Evolutionary conservation across 2,329 filamentous ascomycete genomes (phyloP).

Genomic region (Cercospora berteroae): DNA sequence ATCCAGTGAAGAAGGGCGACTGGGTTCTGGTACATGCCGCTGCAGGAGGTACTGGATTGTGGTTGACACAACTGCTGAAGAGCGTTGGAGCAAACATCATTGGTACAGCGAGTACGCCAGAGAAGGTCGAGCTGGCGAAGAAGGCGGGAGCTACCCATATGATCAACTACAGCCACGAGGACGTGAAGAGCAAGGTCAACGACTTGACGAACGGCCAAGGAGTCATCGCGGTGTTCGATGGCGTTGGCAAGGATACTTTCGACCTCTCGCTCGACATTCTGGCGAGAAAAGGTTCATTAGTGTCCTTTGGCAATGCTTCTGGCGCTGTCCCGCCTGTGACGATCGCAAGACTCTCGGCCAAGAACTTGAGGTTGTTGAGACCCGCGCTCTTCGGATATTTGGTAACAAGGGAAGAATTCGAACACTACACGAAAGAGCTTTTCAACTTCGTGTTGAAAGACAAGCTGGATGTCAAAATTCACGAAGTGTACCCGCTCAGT

Average conservation of each 20-base stretch:
- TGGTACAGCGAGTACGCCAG: slow-evolving; percentile 70
- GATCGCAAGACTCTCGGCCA: slow-evolving; percentile 62
- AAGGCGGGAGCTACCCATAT: slow-evolving; percentile 68
- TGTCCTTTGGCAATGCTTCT: slow-evolving; percentile 78
- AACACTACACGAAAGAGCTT: slow-evolving; percentile 68
- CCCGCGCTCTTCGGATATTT: slow-evolving; percentile 72
- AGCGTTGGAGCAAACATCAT: slow-evolving; percentile 73
- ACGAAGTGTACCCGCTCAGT: slow-evolving; percentile 73
- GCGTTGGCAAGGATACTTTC: slow-evolving; percentile 82
- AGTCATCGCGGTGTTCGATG: slow-evolving; percentile 77
- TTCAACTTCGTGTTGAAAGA: slow-evolving; percentile 68
- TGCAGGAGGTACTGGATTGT: slow-evolving; percentile 74
- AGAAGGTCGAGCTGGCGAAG: slow-evolving; percentile 69
- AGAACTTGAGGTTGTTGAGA: slow-evolving; percentile 76
- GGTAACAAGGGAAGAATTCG: slow-evolving; percentile 65
- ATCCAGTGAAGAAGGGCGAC: slow-evolving; percentile 69
- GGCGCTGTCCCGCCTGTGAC: slow-evolving; percentile 72
- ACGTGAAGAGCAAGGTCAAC: slow-evolving; percentile 59
- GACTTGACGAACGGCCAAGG: slow-evolving; percentile 72
- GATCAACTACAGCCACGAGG: slow-evolving; percentile 65
- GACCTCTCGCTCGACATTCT: slow-evolving; percentile 72
- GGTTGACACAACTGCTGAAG: slow-evolving; percentile 72
- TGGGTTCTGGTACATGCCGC: slow-evolving; percentile 84
- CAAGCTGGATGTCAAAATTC: slow-evolving; percentile 69
- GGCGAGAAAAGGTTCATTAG: slow-evolving; percentile 72